Conservation (phyloP, 192 early-diverging fungal species). For the Dissophora globulifera region DNA sequence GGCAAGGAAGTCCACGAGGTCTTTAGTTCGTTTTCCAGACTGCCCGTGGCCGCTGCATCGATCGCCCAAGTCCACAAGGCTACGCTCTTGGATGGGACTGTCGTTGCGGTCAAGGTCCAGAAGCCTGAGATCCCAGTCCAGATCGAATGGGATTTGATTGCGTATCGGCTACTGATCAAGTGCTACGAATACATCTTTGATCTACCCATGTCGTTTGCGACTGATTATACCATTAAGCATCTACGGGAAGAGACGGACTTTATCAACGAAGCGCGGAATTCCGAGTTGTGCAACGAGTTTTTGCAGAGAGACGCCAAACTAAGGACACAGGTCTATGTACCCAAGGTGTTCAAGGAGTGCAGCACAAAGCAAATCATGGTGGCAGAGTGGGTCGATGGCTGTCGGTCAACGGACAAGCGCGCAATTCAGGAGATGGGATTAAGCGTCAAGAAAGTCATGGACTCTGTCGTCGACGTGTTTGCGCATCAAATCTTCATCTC, state of each 20-base stretch:
- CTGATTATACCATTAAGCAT: constrained; percentile 77
- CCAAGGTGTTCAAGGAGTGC: constrained; percentile 76
- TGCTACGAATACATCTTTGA: constrained; percentile 84
- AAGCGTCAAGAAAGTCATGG: constrained; percentile 66
- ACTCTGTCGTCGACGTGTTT: constrained; percentile 81
- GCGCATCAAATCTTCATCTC: constrained; percentile 86
- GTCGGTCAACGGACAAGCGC: constrained; percentile 72
- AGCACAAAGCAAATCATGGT: constrained; percentile 81
- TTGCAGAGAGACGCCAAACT: constrained; percentile 62
- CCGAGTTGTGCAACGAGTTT: constrained; percentile 69
- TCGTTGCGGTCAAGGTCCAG: constrained; percentile 93
- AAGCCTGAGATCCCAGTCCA: constrained; percentile 89
- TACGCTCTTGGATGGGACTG: constrained; percentile 68
- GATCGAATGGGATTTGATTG: constrained; percentile 85
- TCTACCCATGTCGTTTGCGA: constrained; percentile 82
- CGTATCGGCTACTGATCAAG: constrained; percentile 68
- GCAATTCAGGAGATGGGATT: constrained; percentile 49
- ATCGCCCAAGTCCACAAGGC: constrained; percentile 96
- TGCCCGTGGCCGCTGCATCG: constrained; percentile 88
- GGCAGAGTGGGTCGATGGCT: constrained; percentile 91
- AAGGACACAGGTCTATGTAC: constrained; percentile 72
- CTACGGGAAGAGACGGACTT: constrained; percentile 90
- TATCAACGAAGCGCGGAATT: constrained; percentile 85
- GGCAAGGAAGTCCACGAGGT: constrained; percentile 65
- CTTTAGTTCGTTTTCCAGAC: constrained; percentile 76